A percentile compares a stretch with the other conserved stretches of the same genome.
Conservation (phyloP, 129 eudicot species). For the Saussurea involucrata region DNA sequence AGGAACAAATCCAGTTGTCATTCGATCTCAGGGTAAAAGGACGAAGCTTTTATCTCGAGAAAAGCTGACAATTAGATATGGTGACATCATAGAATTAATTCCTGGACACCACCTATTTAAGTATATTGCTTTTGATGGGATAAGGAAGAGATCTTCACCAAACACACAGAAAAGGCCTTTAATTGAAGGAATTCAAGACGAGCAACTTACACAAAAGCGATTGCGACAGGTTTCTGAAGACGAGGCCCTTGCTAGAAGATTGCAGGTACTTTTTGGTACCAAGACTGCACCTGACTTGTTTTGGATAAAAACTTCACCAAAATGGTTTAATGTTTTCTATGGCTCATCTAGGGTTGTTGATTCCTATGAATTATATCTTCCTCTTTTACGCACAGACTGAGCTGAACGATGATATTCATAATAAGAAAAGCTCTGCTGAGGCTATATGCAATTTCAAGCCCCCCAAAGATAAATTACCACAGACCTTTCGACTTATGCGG, state of each 20-base stretch:
- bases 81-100: constrained; percentile 82
- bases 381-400: constrained; percentile 24
- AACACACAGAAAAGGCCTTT: constrained; percentile 41
- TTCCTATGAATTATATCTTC: neutral
- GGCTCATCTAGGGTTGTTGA: constrained; percentile 4
- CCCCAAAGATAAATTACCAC: constrained; percentile 50
- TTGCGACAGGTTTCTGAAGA: constrained; percentile 42
- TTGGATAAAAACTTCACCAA: neutral
- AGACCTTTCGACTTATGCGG: constrained; percentile 74
- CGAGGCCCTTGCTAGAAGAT: constrained; percentile 43
- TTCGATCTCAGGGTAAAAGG: constrained; percentile 56
- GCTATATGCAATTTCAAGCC: constrained; percentile 49
- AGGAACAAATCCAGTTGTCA: constrained; percentile 84
- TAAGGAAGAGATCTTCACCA: constrained; percentile 14
- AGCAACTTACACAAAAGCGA: constrained; percentile 35
- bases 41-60: constrained; percentile 65
- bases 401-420: constrained; percentile 26
- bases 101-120: constrained; percentile 81
- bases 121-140: constrained; percentile 31
- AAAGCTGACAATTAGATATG: constrained; percentile 43
- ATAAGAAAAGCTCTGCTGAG: constrained; percentile 33
- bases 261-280: constrained; percentile 36
- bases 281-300: neutral
- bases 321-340: neutral
- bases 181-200: constrained; percentile 28